phyloP scores from a whole-genome alignment of 768 basidiomycete genomes.

The Boletellus sp. region DNA sequence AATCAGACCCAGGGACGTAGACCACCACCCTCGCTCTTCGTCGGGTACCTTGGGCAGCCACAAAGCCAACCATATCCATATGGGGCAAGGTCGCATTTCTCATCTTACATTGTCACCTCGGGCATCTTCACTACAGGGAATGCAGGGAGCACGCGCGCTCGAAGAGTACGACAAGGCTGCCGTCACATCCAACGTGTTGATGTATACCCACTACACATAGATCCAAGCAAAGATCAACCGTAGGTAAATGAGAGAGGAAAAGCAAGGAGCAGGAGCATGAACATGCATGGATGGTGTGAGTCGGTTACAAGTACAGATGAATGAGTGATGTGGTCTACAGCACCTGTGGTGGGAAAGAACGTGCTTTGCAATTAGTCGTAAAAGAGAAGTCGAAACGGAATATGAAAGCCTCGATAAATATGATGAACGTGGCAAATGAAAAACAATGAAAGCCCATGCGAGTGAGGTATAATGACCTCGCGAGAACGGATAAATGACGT shows the following conservation, averaged over 20 bases:
- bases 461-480: slow-evolving; percentile 8
- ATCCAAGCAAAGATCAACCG: slow-evolving; percentile 19
- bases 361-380: slow-evolving; percentile 1
- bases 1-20: background rate
- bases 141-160: background rate
- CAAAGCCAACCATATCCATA: background rate
- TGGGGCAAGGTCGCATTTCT: background rate
- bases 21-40: background rate
- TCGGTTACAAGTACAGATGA: slow-evolving; percentile 24
- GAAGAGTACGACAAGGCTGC: background rate
- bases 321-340: slow-evolving; percentile 11
- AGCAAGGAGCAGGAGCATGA: background rate
- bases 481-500: slow-evolving; percentile 17
- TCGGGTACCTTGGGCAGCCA: background rate
- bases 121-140: background rate
- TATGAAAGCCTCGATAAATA: slow-evolving; percentile 17
- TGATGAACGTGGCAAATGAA: slow-evolving; percentile 8
- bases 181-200: slow-evolving; percentile 2
- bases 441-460: background rate
- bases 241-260: background rate
- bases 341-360: background rate
- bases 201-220: slow-evolving; percentile 15
- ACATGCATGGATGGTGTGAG: slow-evolving; percentile 10
- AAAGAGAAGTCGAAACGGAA: slow-evolving; percentile 6
- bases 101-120: background rate